A percentile compares a stretch with the other conserved stretches of the same genome.
phyloP scores from a whole-genome alignment of 805 yeast genomes.

The Groenewaldozyma tartarivorans region DNA sequence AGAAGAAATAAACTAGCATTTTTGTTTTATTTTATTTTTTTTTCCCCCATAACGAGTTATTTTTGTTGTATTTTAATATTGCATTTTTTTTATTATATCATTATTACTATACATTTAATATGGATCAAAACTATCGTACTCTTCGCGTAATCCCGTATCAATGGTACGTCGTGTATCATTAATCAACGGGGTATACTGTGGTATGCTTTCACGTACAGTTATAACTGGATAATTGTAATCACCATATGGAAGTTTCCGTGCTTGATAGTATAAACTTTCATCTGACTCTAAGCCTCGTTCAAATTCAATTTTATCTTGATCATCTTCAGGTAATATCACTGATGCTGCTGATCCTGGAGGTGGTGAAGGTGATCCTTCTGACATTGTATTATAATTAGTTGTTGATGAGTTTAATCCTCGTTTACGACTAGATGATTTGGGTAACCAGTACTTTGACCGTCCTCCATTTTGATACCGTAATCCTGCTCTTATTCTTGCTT shows the following conservation, averaged over 20 bases:
- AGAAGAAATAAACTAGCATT: constrained; percentile 1
- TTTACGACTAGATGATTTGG: constrained; percentile 15
- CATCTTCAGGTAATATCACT: neutral
- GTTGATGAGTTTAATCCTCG: neutral
- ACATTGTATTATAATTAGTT: neutral
- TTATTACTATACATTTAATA: neutral
- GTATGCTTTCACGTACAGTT: constrained; percentile 23
- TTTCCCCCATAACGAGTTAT: no score
- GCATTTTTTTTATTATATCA: neutral
- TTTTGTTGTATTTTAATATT: no score
- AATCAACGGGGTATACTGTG: constrained; percentile 1
- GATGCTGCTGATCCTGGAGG: neutral
- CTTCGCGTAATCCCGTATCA: constrained; percentile 6
- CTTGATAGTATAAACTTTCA: constrained; percentile 26
- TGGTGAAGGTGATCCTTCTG: neutral
- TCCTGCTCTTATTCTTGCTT: constrained; percentile 73
- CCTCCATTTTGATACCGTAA: constrained; percentile 74
- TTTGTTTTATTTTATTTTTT: constrained; percentile 1
- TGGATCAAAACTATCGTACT: constrained; percentile 13
- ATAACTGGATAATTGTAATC: constrained; percentile 36
- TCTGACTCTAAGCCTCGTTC: constrained; percentile 14
- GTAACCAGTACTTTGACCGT: constrained; percentile 73
- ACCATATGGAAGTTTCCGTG: constrained; percentile 27
- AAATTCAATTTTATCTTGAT: neutral
- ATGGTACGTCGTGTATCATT: neutral